A percentile compares a stretch with the other conserved stretches of the same genome.
Evolutionary conservation across 768 basidiomycete species (phyloP).

Genomic region (Boletellus ananiceps): DNA sequence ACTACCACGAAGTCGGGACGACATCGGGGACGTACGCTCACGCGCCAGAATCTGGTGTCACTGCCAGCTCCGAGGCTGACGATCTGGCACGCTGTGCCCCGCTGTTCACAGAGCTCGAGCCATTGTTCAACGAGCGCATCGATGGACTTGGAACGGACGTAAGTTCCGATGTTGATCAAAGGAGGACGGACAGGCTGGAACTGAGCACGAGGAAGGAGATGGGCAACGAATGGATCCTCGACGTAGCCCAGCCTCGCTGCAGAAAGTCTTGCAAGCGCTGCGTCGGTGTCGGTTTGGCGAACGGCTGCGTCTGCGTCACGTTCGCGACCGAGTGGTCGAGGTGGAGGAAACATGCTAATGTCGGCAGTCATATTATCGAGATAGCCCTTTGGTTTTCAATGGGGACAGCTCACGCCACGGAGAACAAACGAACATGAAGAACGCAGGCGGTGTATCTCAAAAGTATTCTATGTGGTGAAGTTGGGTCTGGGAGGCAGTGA

Average conservation of each 20-base stretch:
- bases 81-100: slow-evolving; percentile 65
- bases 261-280: slow-evolving; percentile 79
- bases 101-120: slow-evolving; percentile 42
- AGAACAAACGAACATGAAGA: too few relatives aligned
- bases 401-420: too few relatives aligned
- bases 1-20: background rate
- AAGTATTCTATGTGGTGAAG: too few relatives aligned
- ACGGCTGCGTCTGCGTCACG: slow-evolving; percentile 45
- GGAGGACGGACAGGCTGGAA: slow-evolving; percentile 64
- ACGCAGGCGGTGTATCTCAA: too few relatives aligned
- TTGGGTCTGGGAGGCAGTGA: too few relatives aligned
- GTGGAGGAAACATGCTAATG: slow-evolving; percentile 10
- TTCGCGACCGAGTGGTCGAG: slow-evolving; percentile 12
- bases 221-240: slow-evolving; percentile 63
- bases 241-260: slow-evolving; percentile 80
- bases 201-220: slow-evolving; percentile 65
- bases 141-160: slow-evolving; percentile 75
- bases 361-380: background rate
- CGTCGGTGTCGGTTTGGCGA: slow-evolving; percentile 79
- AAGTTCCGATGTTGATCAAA: slow-evolving; percentile 93
- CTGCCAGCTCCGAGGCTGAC: slow-evolving; percentile 95
- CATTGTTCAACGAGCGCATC: slow-evolving; percentile 72
- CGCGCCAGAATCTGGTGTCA: slow-evolving; percentile 92
- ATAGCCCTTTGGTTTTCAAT: too few relatives aligned
- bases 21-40: slow-evolving; percentile 54